These are phyloP conservation scores for Casuarina cunninghamiana DNA, from an alignment of 306 rosid species.

Conservation along the genomic window DNA sequence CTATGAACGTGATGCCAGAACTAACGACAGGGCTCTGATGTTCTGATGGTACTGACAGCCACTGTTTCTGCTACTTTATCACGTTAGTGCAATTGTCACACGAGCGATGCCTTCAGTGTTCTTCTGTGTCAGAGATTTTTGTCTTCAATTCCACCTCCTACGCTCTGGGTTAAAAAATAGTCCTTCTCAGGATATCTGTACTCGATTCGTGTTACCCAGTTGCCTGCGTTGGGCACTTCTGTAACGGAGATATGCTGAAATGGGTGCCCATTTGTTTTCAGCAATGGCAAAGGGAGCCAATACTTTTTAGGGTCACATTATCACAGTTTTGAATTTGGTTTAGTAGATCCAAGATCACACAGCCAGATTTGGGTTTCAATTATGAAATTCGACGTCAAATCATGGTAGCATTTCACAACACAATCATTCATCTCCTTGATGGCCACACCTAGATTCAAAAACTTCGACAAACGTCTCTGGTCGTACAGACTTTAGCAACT, in stretches of 20 bases:
- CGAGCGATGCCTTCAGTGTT: too few relatives aligned
- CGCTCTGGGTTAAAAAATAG: too few relatives aligned
- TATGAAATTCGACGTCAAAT: not conserved
- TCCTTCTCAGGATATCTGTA: too few relatives aligned
- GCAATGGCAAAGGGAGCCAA: not conserved
- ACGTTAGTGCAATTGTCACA: too few relatives aligned
- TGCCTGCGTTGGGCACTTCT: not conserved
- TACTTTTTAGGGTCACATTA: not conserved
- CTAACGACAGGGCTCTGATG: too few relatives aligned
- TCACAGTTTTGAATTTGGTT: not conserved
- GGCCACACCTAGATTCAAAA: not conserved
- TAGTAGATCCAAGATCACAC: not conserved
- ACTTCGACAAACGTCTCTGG: not conserved
- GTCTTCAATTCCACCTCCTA: too few relatives aligned
- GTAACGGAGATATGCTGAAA: not conserved
- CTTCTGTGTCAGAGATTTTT: too few relatives aligned
- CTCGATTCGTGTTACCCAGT: not conserved
- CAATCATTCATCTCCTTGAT: not conserved
- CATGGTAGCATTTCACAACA: not conserved
- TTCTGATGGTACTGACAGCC: too few relatives aligned
- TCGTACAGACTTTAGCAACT: not conserved
- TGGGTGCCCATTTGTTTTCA: not conserved
- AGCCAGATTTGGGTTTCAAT: not conserved
- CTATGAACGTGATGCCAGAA: too few relatives aligned
- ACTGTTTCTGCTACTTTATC: too few relatives aligned